Evolutionary conservation across 1,139 yeast genomes (phyloP).

Genomic region (Debaryomycetaceae sp.): DNA sequence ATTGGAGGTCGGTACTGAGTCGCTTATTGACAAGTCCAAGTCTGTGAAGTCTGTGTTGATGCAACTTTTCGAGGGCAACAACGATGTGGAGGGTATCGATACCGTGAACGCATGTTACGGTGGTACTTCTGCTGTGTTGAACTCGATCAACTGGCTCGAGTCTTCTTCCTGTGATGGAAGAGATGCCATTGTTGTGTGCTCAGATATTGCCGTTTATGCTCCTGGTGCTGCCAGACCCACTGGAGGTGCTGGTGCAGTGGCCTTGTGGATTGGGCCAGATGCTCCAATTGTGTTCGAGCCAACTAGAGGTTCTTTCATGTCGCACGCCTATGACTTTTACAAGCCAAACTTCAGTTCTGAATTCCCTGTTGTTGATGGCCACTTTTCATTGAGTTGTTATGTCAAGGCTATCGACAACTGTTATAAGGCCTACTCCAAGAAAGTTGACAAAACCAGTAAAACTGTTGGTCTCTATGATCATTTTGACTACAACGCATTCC

Average conservation of each 20-base stretch:
- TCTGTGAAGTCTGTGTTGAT: conserved; percentile 94
- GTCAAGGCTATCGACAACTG: conserved; percentile 89
- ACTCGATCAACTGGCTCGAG: conserved; percentile 94
- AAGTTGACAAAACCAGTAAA: conserved; percentile 60
- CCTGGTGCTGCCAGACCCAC: conserved; percentile 99
- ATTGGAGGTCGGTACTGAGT: conserved; percentile 98
- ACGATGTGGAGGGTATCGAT: conserved; percentile 94
- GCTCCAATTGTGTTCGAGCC: conserved; percentile 94
- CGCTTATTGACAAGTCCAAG: conserved; percentile 93
- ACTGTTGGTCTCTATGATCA: conserved; percentile 65
- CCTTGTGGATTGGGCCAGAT: conserved; percentile 93
- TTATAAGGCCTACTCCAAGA: conserved; percentile 77
- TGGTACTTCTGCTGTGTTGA: conserved; percentile 94
- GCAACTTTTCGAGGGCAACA: conserved; percentile 88
- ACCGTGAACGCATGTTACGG: conserved; percentile 98
- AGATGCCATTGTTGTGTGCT: conserved; percentile 94
- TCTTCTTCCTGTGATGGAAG: conserved; percentile 98
- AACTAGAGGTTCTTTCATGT: conserved; percentile 88
- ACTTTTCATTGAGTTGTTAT: conserved; percentile 90
- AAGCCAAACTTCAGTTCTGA: conserved; percentile 96
- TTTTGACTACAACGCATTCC: conserved; percentile 96
- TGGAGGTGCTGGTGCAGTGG: conserved; percentile 99
- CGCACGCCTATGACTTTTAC: conserved; percentile 95
- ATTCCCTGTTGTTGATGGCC: conserved; percentile 98
- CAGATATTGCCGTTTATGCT: conserved; percentile 96